Conservation (phyloP, 805 yeast genomes). For the Ogataea trehalophila region DNA sequence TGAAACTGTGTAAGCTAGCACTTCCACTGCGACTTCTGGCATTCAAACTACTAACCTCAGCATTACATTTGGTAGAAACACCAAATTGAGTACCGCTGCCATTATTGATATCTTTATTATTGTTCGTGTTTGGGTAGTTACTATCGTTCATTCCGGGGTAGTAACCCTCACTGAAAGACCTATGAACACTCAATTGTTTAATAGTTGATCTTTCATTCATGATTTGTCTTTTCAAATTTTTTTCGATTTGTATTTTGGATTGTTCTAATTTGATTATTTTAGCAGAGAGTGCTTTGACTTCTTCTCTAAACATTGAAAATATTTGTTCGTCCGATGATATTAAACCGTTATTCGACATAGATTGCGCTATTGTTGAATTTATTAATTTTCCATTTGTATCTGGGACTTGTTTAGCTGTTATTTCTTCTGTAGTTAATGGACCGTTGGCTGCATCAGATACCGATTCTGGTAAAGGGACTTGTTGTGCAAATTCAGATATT, state of each 20-base stretch:
- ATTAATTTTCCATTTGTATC: background rate
- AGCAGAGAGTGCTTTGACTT: constrained; percentile 21
- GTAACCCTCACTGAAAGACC: constrained; percentile 11
- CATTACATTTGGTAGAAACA: background rate
- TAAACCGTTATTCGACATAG: background rate
- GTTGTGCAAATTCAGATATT: too few species aligned
- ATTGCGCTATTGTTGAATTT: background rate
- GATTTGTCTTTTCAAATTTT: constrained; percentile 17
- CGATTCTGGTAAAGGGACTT: too few species aligned
- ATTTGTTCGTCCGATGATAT: constrained; percentile 24
- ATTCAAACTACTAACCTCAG: constrained; percentile 10
- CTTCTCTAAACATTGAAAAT: constrained; percentile 25
- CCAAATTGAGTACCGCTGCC: background rate
- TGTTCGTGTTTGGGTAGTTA: background rate
- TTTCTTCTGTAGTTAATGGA: background rate
- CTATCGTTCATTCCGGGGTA: background rate
- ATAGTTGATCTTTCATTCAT: constrained; percentile 22
- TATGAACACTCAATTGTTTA: constrained; percentile 13
- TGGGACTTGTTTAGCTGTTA: background rate
- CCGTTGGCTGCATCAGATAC: too few species aligned
- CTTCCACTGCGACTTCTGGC: constrained; percentile 34
- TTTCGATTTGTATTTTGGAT: constrained; percentile 21
- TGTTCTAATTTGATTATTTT: constrained; percentile 19
- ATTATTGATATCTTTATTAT: constrained; percentile 20
- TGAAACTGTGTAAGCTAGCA: constrained; percentile 45